Conservation (phyloP, 139 green algal genomes). For the Desmodesmus armatus region DNA sequence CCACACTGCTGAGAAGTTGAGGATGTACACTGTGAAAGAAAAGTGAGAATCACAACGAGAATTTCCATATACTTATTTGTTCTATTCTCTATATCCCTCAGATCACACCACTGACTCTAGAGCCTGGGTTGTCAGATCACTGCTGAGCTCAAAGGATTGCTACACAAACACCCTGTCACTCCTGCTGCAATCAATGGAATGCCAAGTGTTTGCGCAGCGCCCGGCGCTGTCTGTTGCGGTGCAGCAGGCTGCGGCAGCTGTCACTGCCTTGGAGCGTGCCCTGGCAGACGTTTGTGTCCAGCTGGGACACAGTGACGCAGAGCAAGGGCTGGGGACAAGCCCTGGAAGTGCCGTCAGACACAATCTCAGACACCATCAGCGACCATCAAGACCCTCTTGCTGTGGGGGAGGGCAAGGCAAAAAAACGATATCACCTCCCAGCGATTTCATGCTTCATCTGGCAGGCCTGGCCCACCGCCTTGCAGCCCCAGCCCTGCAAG, state of each 20-base stretch:
- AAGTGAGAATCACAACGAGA: too few relatives aligned
- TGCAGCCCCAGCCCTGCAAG: background rate
- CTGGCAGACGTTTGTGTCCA: background rate
- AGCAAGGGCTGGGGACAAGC: background rate
- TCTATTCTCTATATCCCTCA: too few relatives aligned
- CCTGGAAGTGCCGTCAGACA: too few relatives aligned
- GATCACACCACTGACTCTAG: too few relatives aligned
- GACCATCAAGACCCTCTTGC: too few relatives aligned
- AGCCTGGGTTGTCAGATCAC: too few relatives aligned
- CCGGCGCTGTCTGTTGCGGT: background rate
- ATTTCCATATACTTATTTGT: too few relatives aligned
- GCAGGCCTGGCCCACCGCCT: background rate
- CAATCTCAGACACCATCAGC: too few relatives aligned
- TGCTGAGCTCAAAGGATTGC: too few relatives aligned
- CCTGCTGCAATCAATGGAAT: background rate
- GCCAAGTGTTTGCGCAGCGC: slow-evolving; percentile 21
- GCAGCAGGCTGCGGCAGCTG: background rate
- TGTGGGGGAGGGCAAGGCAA: background rate
- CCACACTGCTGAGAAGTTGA: too few relatives aligned
- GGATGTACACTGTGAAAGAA: too few relatives aligned
- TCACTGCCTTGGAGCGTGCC: background rate
- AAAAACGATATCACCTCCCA: background rate
- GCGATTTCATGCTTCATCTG: background rate
- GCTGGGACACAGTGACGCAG: background rate
- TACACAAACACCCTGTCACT: too few relatives aligned